Evolutionary conservation across 108 stramenopile genomes (phyloP).

Genomic region (Aurantiochytrium sp.): DNA sequence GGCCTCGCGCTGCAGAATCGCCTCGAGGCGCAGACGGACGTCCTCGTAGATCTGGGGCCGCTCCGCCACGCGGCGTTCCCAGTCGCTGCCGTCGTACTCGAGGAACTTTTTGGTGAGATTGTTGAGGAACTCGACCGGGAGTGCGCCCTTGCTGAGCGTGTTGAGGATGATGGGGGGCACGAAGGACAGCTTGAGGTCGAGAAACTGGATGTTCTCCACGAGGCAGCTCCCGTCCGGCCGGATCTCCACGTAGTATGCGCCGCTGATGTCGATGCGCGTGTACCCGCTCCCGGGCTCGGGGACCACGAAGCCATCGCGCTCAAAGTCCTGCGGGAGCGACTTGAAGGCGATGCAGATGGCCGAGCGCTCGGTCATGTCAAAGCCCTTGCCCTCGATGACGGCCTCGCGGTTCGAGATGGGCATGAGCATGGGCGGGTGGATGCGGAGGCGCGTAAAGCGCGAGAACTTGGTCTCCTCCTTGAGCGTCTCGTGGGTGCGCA

Average conservation of each 20-base stretch:
- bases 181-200: constrained; percentile 11
- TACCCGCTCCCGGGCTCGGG: background rate
- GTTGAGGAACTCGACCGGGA: background rate
- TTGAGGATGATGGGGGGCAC: background rate
- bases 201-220: background rate
- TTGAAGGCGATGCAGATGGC: background rate
- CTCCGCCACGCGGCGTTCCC: background rate
- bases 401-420: constrained; percentile 15
- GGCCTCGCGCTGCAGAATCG: background rate
- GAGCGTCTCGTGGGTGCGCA: background rate
- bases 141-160: background rate
- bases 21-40: background rate
- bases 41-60: background rate
- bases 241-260: background rate
- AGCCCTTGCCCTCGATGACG: background rate
- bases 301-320: background rate
- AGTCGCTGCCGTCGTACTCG: background rate
- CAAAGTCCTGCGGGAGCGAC: background rate
- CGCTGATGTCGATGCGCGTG: background rate
- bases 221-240: background rate
- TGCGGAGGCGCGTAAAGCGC: background rate
- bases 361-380: constrained; percentile 25
- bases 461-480: constrained; percentile 13
- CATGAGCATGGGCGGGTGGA: background rate
- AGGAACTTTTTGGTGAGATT: background rate